Evolutionary conservation across 768 basidiomycete genomes (phyloP).

Genomic region (Suillus plorans): DNA sequence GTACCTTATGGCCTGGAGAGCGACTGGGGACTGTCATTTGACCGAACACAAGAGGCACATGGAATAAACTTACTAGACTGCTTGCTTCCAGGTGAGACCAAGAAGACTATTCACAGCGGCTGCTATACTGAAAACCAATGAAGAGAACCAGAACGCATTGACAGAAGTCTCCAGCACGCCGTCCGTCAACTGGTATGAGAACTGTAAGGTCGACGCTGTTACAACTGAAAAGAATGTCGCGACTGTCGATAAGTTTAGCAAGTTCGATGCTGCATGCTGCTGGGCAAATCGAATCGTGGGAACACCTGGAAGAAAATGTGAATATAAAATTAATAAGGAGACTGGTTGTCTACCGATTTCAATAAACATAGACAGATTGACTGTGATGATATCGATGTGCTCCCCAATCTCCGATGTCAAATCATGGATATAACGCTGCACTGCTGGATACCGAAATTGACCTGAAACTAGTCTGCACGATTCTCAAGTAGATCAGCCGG

Average conservation of each 20-base stretch:
- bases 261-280: slow-evolving; percentile 47
- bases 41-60: slow-evolving; percentile 9
- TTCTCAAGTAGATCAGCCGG: neutral
- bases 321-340: neutral
- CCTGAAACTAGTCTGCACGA: slow-evolving; percentile 28
- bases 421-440: slow-evolving; percentile 55
- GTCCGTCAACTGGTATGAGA: slow-evolving; percentile 37
- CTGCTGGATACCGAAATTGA: slow-evolving; percentile 52
- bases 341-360: slow-evolving; percentile 41
- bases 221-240: slow-evolving; percentile 57
- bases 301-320: slow-evolving; percentile 36
- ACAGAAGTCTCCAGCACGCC: slow-evolving; percentile 40
- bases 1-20: slow-evolving; percentile 53
- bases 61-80: slow-evolving; percentile 47
- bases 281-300: slow-evolving; percentile 56
- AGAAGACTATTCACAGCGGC: slow-evolving; percentile 54
- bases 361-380: slow-evolving; percentile 49
- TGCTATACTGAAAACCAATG: slow-evolving; percentile 54
- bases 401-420: slow-evolving; percentile 51
- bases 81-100: slow-evolving; percentile 56
- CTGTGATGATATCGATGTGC: slow-evolving; percentile 51
- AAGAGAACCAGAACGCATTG: slow-evolving; percentile 55
- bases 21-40: slow-evolving; percentile 37
- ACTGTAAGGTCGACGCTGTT: slow-evolving; percentile 51
- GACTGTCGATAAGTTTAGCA: slow-evolving; percentile 52